Evolutionary conservation across 768 basidiomycete genomes (phyloP).

Genomic region (Mycena venus): DNA sequence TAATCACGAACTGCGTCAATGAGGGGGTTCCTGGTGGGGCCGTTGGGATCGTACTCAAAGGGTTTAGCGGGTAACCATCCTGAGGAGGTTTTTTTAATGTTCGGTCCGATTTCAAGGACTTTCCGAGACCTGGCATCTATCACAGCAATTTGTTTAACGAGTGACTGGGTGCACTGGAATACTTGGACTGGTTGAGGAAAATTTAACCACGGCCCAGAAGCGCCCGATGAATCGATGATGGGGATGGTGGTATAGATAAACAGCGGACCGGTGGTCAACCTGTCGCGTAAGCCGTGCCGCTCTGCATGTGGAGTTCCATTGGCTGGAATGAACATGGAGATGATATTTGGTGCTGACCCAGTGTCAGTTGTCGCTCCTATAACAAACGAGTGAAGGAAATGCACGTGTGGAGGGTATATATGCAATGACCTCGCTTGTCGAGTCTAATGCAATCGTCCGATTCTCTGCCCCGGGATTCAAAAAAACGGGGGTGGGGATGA

Average conservation of each 20-base stretch:
- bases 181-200: neutral
- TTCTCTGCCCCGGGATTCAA: neutral
- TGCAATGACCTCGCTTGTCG: too few species aligned
- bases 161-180: neutral
- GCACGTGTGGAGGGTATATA: too few species aligned
- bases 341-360: too few species aligned
- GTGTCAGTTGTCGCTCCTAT: too few species aligned
- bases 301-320: too few species aligned
- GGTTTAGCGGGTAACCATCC: neutral
- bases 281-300: too few species aligned
- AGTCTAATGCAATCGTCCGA: neutral
- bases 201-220: neutral
- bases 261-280: neutral
- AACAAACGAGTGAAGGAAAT: too few species aligned
- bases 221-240: neutral
- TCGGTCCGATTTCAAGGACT: neutral
- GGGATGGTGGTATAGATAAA: neutral
- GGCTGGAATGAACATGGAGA: too few species aligned
- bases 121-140: neutral
- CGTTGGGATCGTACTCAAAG: neutral
- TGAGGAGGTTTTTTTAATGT: neutral
- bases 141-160: too few species aligned
- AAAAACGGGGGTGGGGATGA: too few species aligned
- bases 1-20: neutral
- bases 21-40: neutral